Percentiles rank a stretch among this genome's conserved stretches.
These are phyloP conservation scores for Fraxinus cuspidata DNA, from an alignment of 257 asterid species.

Conservation along the genomic window DNA sequence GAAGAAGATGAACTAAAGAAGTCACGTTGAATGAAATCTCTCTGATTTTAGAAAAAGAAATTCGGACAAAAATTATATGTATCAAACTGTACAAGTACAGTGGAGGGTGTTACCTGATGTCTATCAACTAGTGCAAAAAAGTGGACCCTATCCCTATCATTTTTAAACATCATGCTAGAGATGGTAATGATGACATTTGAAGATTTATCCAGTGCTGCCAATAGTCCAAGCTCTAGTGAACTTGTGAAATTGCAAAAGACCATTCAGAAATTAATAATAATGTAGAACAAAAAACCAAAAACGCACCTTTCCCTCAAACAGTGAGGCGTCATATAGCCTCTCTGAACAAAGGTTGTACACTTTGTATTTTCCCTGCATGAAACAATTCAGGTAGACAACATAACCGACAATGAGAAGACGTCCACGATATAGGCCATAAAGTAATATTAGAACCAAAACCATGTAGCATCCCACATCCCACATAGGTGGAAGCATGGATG, in stretches of 20 bases:
- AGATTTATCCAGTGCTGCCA: constrained; percentile 8
- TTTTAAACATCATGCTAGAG: constrained; percentile 11
- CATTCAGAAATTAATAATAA: background rate
- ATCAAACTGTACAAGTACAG: background rate
- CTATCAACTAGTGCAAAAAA: constrained; percentile 11
- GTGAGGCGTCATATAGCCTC: constrained; percentile 91
- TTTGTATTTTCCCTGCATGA: constrained; percentile 84
- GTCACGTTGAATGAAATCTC: background rate
- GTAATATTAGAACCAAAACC: constrained; percentile 4
- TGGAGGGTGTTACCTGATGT: background rate
- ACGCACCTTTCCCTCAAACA: constrained; percentile 92
- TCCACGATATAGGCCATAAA: constrained; percentile 10
- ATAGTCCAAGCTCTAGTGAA: constrained; percentile 14
- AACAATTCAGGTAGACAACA: constrained; percentile 11
- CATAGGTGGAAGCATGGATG: background rate
- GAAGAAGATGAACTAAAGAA: background rate
- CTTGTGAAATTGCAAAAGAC: constrained; percentile 10
- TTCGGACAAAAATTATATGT: background rate
- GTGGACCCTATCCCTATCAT: background rate
- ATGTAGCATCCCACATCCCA: background rate
- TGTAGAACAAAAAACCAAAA: constrained; percentile 15
- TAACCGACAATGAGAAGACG: constrained; percentile 7
- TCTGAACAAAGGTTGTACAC: constrained; percentile 98
- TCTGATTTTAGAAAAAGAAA: background rate
- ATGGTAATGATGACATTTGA: constrained; percentile 10